These are phyloP conservation scores for Candida insectalens DNA, from an alignment of 805 yeast genomes.

Conservation along the genomic window DNA sequence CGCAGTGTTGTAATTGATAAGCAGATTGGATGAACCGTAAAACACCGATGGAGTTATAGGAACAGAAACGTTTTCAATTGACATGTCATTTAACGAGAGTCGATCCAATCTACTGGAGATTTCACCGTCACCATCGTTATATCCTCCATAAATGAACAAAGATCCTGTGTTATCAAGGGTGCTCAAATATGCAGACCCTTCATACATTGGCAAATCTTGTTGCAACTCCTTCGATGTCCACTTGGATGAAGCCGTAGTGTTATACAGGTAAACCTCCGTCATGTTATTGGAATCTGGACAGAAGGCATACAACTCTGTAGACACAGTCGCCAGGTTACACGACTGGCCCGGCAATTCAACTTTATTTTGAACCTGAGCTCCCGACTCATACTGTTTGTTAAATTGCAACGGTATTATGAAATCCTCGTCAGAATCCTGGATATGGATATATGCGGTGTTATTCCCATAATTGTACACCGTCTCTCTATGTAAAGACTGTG, in stretches of 20 bases:
- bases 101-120: slow-evolving; percentile 35
- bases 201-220: slow-evolving; percentile 11
- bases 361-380: slow-evolving; percentile 7
- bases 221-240: slow-evolving; percentile 18
- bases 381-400: slow-evolving; percentile 14
- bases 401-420: slow-evolving; percentile 19
- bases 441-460: slow-evolving; percentile 20
- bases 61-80: slow-evolving; percentile 31
- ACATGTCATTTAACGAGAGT: slow-evolving; percentile 26
- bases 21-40: slow-evolving; percentile 37
- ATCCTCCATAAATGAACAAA: slow-evolving; percentile 50
- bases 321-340: slow-evolving; percentile 14
- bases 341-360: slow-evolving; percentile 14
- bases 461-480: slow-evolving; percentile 23
- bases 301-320: slow-evolving; percentile 14
- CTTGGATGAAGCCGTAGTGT: slow-evolving; percentile 2
- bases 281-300: slow-evolving; percentile 12
- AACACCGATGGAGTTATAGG: slow-evolving; percentile 47
- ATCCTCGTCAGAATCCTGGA: slow-evolving; percentile 7
- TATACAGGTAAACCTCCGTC: slow-evolving; percentile 5
- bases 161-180: slow-evolving; percentile 27
- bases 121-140: slow-evolving; percentile 10
- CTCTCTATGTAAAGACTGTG: too few species aligned
- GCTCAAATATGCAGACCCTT: slow-evolving; percentile 32
- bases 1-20: slow-evolving; percentile 35